Evolutionary conservation across 805 yeast genomes (phyloP).

Genomic region (Yamadazyma akitaensis): DNA sequence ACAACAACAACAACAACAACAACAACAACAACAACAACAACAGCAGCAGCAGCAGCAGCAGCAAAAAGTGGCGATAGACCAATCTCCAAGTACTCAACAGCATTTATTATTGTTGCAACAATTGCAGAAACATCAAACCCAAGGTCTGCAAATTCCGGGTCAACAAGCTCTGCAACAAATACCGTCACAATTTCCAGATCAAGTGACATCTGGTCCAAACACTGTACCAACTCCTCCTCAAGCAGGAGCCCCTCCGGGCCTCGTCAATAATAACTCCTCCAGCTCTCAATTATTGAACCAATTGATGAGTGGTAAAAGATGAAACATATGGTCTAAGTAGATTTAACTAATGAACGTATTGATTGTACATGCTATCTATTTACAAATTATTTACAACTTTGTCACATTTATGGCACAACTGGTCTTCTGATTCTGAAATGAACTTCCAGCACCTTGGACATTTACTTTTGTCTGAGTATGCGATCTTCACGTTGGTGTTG

Average conservation of each 20-base stretch:
- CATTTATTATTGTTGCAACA: conserved; percentile 12
- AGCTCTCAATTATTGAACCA: conserved; percentile 82
- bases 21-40: conserved; percentile 24
- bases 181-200: conserved; percentile 10
- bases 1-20: conserved; percentile 31
- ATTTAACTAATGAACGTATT: background rate
- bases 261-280: conserved; percentile 35
- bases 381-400: conserved; percentile 23
- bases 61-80: conserved; percentile 17
- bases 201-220: conserved; percentile 12
- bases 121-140: conserved; percentile 17
- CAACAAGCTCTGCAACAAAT: conserved; percentile 19
- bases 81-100: conserved; percentile 6
- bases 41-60: conserved; percentile 21
- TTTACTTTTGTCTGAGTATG: conserved; percentile 49
- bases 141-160: conserved; percentile 17
- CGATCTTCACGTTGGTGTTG: conserved; percentile 25
- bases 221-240: conserved; percentile 30
- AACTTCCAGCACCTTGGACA: conserved; percentile 97
- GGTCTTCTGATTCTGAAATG: conserved; percentile 48
- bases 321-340: conserved; percentile 3
- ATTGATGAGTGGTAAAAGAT: conserved; percentile 74
- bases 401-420: conserved; percentile 66
- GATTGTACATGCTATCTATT: conserved; percentile 5
- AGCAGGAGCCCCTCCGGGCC: conserved; percentile 14